Evolutionary conservation across 257 asterid species (phyloP), one percentile per base, ranked within the genome.

Genomic region (Nicotiana sylvestris): DNA sequence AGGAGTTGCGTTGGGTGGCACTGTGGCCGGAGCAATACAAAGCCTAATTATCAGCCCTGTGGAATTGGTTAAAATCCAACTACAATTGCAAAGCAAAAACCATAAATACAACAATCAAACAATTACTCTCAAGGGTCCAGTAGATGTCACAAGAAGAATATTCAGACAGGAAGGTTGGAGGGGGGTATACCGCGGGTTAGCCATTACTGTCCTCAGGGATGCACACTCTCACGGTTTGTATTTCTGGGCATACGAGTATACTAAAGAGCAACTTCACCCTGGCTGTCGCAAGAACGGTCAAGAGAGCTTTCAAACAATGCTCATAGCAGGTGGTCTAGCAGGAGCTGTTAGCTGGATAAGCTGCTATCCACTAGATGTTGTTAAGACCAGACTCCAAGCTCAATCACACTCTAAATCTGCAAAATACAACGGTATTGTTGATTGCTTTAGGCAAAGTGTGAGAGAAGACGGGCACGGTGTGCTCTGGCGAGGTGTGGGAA

Each of bases 401-500:
- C 86, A 88, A 69, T 60, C 92, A 6, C 9, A 55, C 0, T 43
- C 49, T 43, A 43, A 43, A 43, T 43, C 49, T 33, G 13, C 78
- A 17, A 88, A 66, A 76, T 91, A 90, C 70, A 18, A 18, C 2
- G 94, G 97, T 58, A 87, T 93, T 25, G 60, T 88, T 2, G 93
- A 93, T 62, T 93, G 95, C 78, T 92, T 90, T 55, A 81, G 83
- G 32, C 82, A 12, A 15, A 91, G 92, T 43, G 89, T 94, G 2
- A 74, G 66, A 33, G 74, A 78, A 67, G 97, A 95, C 68, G 98
- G 98, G 4, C 87, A 87, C 17, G 18, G n/a, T 13, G 90, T 89
- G 82, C 82, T 95, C 68, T 93, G 98, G 97, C 89, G 99, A 70
- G 99, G 99, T 13, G 32, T 92, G 15, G 97, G 97, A 81, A 88